Evolutionary conservation across 176 grass and related monocot species (phyloP).

Genomic region (Eleusine coracana): DNA sequence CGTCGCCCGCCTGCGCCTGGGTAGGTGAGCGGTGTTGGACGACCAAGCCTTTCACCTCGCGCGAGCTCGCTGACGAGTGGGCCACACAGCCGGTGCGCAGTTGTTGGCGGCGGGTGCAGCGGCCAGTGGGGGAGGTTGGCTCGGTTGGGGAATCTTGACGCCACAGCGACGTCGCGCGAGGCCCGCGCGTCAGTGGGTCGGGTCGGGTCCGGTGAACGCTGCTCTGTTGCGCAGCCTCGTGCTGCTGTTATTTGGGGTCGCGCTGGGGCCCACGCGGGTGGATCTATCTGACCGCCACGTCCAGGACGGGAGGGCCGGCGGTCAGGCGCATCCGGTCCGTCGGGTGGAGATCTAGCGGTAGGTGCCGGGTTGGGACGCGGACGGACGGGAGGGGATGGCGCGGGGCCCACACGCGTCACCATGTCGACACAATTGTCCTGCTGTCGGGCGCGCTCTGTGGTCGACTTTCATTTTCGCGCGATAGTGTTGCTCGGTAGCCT

Average conservation of each 20-base stretch:
- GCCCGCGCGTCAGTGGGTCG: neutral
- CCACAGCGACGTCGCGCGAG: neutral
- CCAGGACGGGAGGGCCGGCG: neutral
- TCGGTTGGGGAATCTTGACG: slow-evolving; percentile 32
- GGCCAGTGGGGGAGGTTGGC: neutral
- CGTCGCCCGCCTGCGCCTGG: slow-evolving; percentile 3
- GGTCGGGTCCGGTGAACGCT: neutral
- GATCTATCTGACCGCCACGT: neutral
- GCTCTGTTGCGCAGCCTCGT: neutral
- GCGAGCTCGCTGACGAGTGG: neutral
- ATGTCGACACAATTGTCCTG: slow-evolving; percentile 37
- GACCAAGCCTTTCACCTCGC: neutral
- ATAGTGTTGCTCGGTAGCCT: neutral
- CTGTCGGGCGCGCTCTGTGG: neutral
- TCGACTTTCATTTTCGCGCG: neutral
- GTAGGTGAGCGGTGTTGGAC: slow-evolving; percentile 29
- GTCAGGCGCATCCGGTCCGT: neutral
- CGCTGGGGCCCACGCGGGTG: neutral
- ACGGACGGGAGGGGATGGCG: slow-evolving; percentile 4
- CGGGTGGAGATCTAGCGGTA: neutral
- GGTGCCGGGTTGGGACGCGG: slow-evolving; percentile 14
- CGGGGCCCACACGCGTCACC: slow-evolving; percentile 19
- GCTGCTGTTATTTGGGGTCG: neutral
- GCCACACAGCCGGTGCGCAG: neutral
- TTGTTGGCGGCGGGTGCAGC: slow-evolving; percentile 15